Percentiles rank a stretch among this genome's conserved stretches.
Conservation (phyloP, 1,284 basidiomycete species). For the Trichosporon inkin region DNA sequence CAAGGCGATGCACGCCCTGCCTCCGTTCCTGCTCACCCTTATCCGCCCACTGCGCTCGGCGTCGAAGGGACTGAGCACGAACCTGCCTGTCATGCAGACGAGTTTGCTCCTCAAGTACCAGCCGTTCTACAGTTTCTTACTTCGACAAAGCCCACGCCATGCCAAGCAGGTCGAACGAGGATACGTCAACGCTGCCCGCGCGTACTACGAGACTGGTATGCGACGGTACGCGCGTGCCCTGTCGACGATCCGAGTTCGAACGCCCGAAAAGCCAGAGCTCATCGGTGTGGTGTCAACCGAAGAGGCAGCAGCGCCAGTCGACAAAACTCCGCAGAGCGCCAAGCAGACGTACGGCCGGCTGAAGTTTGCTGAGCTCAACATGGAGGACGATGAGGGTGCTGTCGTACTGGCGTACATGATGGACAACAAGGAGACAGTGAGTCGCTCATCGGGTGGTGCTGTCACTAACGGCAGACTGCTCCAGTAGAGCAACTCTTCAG, state of each 20-base stretch:
- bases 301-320: slow-evolving; percentile 28
- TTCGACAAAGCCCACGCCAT: slow-evolving; percentile 72
- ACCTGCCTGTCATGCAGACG: slow-evolving; percentile 88
- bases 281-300: slow-evolving; percentile 40
- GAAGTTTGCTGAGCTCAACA: slow-evolving; percentile 59
- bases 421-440: slow-evolving; percentile 75
- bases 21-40: slow-evolving; percentile 77
- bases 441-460: slow-evolving; percentile 33
- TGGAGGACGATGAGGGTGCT: slow-evolving; percentile 61
- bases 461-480: slow-evolving; percentile 64
- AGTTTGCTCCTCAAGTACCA: slow-evolving; percentile 80
- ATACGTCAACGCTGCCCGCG: slow-evolving; percentile 75
- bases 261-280: slow-evolving; percentile 41
- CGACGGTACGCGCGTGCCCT: slow-evolving; percentile 81
- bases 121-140: slow-evolving; percentile 78
- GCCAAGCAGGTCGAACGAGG: slow-evolving; percentile 85
- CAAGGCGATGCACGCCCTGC: slow-evolving; percentile 79
- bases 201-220: slow-evolving; percentile 96
- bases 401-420: slow-evolving; percentile 78
- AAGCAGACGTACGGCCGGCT: slow-evolving; percentile 56
- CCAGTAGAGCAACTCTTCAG: slow-evolving; percentile 75
- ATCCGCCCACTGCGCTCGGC: slow-evolving; percentile 77
- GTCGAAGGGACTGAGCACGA: slow-evolving; percentile 64
- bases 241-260: slow-evolving; percentile 65
- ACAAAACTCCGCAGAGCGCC: slow-evolving; percentile 50